Evolutionary conservation across 2,329 filamentous ascomycete species (phyloP), one percentile per base, ranked within the genome.

Genomic region (Paraconiothyrium sp.): DNA sequence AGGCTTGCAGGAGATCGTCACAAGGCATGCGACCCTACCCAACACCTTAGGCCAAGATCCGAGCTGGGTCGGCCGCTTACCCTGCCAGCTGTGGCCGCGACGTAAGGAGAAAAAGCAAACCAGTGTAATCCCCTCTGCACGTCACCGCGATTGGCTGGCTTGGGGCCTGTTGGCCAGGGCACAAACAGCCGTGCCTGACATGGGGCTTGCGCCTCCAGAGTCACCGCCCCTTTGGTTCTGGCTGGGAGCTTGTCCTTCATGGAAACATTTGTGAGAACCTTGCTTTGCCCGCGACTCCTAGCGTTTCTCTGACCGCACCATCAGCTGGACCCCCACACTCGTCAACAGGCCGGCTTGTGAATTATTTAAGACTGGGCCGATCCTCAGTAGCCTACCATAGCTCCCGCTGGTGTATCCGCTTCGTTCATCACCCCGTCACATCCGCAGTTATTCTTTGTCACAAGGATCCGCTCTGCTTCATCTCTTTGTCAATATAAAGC

Each of bases 241-340:
- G 68, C 69, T 63, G 64, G 67, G 59, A 64, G 64, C 55, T 62
- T 61, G 62, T 68, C 67, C 67, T 67, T 70, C 66, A 64, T 54
- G 65, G 67, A 66, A 59, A 66, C 65, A 66, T 51, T 59, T 61
- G 66, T 68, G 68, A 59, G 59, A 61, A 65, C 67, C 69, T 73
- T 71, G 70, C 69, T 73, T 73, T 68, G 70, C 67, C 72, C 65
- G 61, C 67, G 60, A 66, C 66, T 59, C 67, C 72, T 70, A 71
- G 71, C 67, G 68, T 70, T 67, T 66, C 65, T 72, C 37, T 47
- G 63, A 71, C 68, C 61, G 67, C 65, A 65, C 65, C 67, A 74
- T 78, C 76, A 78, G 75, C 76, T 77, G 76, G 63, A 78, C 76
- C 76, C 76, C 76, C 76, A 78, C 75, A 72, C 74, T 57, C 60